These are phyloP conservation scores for Aspergillus tamarii DNA, from an alignment of 2,329 filamentous ascomycete genomes.

Conservation along the genomic window DNA sequence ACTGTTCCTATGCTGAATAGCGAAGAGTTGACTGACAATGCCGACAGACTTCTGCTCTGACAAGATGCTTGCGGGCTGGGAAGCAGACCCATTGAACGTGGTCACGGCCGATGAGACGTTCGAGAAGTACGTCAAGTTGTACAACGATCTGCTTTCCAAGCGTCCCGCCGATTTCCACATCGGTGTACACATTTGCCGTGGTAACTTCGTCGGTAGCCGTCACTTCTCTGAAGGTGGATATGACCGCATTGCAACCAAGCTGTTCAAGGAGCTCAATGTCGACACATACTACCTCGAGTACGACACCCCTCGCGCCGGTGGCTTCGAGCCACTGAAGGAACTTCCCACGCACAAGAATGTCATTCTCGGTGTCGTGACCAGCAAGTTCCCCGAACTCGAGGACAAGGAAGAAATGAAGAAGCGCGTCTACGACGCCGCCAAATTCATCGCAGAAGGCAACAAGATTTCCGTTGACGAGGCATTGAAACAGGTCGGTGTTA, in stretches of 20 bases:
- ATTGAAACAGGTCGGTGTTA: conserved; percentile 68
- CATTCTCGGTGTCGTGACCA: conserved; percentile 66
- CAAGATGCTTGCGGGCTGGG: conserved; percentile 72
- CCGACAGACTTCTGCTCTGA: conserved; percentile 71
- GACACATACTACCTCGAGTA: conserved; percentile 73
- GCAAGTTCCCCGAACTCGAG: conserved; percentile 65
- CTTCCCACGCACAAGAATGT: conserved; percentile 66
- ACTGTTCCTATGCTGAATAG: conserved; percentile 39
- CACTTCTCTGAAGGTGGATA: conserved; percentile 70
- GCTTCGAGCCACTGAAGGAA: conserved; percentile 66
- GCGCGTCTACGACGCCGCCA: conserved; percentile 63
- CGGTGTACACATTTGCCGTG: conserved; percentile 73
- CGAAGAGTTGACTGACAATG: conserved; percentile 9
- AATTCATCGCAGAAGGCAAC: conserved; percentile 70
- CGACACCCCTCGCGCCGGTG: conserved; percentile 66
- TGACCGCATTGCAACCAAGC: conserved; percentile 67
- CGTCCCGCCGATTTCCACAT: conserved; percentile 72
- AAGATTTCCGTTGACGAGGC: conserved; percentile 68
- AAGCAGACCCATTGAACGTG: conserved; percentile 67
- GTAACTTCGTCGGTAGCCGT: conserved; percentile 67
- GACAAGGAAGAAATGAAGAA: conserved; percentile 66
- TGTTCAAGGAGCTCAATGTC: conserved; percentile 65
- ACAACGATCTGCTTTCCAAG: conserved; percentile 70
- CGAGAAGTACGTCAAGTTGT: conserved; percentile 74
- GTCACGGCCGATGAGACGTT: conserved; percentile 71